Conservation (phyloP, 441 rosid genomes). For the Erodium chrysanthum region DNA sequence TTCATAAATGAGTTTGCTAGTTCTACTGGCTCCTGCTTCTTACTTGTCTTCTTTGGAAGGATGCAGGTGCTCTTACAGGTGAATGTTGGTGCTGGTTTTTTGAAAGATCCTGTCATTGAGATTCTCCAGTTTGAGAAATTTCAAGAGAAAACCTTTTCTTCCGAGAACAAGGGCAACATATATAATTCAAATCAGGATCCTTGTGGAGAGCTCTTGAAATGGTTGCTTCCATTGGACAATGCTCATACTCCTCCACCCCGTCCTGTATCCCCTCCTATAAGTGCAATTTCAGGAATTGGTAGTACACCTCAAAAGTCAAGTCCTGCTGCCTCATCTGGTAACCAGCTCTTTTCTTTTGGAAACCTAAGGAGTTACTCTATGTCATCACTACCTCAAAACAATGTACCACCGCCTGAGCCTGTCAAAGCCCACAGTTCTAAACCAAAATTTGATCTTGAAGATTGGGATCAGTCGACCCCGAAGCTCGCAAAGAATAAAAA, state of each 20-base stretch:
- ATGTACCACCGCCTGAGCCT: conserved; percentile 44
- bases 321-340: conserved; percentile 23
- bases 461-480: conserved; percentile 62
- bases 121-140: conserved; percentile 91
- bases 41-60: conserved; percentile 66
- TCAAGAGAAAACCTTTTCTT: conserved; percentile 30
- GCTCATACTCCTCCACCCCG: conserved; percentile 49
- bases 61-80: conserved; percentile 92
- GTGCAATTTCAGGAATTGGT: conserved; percentile 22
- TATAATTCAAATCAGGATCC: conserved; percentile 44
- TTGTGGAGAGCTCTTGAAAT: conserved; percentile 70
- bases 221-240: conserved; percentile 94
- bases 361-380: conserved; percentile 94
- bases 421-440: conserved; percentile 59
- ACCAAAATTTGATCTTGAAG: conserved; percentile 68
- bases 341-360: conserved; percentile 80
- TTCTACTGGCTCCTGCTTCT: conserved; percentile 34
- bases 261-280: conserved; percentile 47
- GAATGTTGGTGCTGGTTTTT: conserved; percentile 59
- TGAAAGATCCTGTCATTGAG: conserved; percentile 77
- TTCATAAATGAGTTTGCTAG: conserved; percentile 5
- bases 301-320: neutral
- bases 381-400: conserved; percentile 86
- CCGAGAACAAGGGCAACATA: conserved; percentile 29
- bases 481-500: conserved; percentile 34